Evolutionary conservation across 2,329 filamentous ascomycete genomes (phyloP), one percentile per base, ranked within the genome.

Genomic region (Cercospora berteroae): DNA sequence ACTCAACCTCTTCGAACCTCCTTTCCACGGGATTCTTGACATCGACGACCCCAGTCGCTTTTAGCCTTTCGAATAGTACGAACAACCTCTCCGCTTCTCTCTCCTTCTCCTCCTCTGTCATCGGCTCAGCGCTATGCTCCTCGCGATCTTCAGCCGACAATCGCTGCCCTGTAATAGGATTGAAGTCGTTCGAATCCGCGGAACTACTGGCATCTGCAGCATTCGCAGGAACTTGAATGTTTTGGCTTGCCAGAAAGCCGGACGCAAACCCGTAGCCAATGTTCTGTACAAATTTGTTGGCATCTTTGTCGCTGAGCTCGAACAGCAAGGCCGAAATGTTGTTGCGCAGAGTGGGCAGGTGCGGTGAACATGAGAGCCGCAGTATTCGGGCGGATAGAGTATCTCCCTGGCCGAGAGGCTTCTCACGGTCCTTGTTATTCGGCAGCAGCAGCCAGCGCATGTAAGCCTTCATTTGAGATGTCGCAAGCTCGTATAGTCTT

Each of bases 191-290:
- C 10, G 63, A 65, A 9, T 63, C 62, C n/a, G 60, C 56, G 9
- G 74, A 78, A 39, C 82, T 83, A 74, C 81, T 84, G 6, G 84
- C 83, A 72, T 89, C 85, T 9, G 88, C 80, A 0, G 88, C 86
- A 64, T 85, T 88, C 67, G 88, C 84, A 0, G 93, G 92, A 23
- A 97, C 83, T 0, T 89, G 85, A 12, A 98, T 88, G 64, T 95
- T 92, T 69, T 94, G 91, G 70, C 91, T 90, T 81, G 94, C 90
- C 16, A 99, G 82, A 77, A 95, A 97, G 0, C 95, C 95, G 0
- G 93, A 92, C 0, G 95, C 95, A 75, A 92, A 97, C 0, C 95
- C 95, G 76, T 97, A 99, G 0, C 95, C 95, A 12, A 99, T 92
- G 72, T 97, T 97, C 61, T 91, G 86, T 0, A 98, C 91, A 75